Evolutionary conservation across 192 early-diverging fungal species (phyloP).

Genomic region (Thamnidium elegans): DNA sequence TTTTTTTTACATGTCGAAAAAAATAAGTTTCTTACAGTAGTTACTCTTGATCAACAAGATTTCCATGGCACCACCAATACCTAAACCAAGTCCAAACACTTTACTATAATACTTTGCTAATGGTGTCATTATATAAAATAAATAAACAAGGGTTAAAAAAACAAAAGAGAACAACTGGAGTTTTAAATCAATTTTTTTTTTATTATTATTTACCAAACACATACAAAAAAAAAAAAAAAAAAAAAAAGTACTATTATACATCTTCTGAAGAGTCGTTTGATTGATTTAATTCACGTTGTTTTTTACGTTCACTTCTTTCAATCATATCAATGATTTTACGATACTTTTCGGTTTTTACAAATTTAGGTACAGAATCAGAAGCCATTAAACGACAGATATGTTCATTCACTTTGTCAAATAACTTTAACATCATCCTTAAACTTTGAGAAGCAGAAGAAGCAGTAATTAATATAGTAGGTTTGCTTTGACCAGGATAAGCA

Average conservation of each 20-base stretch:
- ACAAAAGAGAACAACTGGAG: conserved; percentile 1
- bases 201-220: no score
- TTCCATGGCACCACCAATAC: conserved; percentile 27
- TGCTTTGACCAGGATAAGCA: conserved; percentile 18
- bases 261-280: background rate
- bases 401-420: conserved; percentile 63
- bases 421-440: conserved; percentile 29
- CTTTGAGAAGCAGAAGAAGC: conserved; percentile 31
- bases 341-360: conserved; percentile 49
- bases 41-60: conserved; percentile 26
- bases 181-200: background rate
- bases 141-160: background rate
- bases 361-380: conserved; percentile 74
- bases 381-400: conserved; percentile 75
- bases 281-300: conserved; percentile 4
- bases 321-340: conserved; percentile 11
- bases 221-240: no score
- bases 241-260: no score
- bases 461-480: conserved; percentile 25
- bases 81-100: conserved; percentile 21
- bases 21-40: conserved; percentile 19
- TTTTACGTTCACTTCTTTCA: conserved; percentile 8
- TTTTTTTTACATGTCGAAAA: background rate
- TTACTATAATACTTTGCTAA: conserved; percentile 22
- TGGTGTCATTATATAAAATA: conserved; percentile 8